Percentiles rank a stretch among this genome's conserved stretches.
phyloP scores from a whole-genome alignment of 257 asterid genomes.

The Scutellaria minor region DNA sequence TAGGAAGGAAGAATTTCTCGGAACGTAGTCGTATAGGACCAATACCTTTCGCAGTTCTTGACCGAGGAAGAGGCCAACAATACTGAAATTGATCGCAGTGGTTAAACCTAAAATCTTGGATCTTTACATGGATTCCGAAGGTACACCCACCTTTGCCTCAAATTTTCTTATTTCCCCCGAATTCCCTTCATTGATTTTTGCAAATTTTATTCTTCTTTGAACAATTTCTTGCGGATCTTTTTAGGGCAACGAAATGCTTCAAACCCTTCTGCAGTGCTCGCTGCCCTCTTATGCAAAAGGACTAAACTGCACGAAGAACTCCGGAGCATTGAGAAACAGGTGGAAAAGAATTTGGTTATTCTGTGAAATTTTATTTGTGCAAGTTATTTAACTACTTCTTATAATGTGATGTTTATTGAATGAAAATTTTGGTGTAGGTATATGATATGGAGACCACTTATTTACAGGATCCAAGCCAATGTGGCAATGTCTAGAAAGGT shows the following conservation, averaged over 20 bases:
- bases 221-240: too few species aligned
- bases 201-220: neutral
- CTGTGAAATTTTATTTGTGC: neutral
- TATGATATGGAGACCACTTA: conserved; percentile 98
- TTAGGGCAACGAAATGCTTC: conserved; percentile 80
- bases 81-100: conserved; percentile 28
- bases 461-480: conserved; percentile 98
- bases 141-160: conserved; percentile 37
- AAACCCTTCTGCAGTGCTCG: conserved; percentile 76
- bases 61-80: conserved; percentile 35
- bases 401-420: conserved; percentile 1
- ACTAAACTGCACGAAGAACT: conserved; percentile 92
- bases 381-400: neutral
- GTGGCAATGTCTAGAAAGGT: conserved; percentile 99
- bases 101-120: conserved; percentile 26
- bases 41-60: conserved; percentile 31
- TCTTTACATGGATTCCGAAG: conserved; percentile 76
- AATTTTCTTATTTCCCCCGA: neutral
- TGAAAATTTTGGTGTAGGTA: conserved; percentile 51
- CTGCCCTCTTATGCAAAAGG: conserved; percentile 72
- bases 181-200: neutral
- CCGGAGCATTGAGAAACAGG: conserved; percentile 90
- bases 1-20: neutral
- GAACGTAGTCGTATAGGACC: conserved; percentile 38
- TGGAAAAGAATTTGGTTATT: conserved; percentile 19